A percentile compares a stretch with the other conserved stretches of the same genome.
Evolutionary conservation across 768 basidiomycete species (phyloP).

Genomic region (Kockovaella imperatae): DNA sequence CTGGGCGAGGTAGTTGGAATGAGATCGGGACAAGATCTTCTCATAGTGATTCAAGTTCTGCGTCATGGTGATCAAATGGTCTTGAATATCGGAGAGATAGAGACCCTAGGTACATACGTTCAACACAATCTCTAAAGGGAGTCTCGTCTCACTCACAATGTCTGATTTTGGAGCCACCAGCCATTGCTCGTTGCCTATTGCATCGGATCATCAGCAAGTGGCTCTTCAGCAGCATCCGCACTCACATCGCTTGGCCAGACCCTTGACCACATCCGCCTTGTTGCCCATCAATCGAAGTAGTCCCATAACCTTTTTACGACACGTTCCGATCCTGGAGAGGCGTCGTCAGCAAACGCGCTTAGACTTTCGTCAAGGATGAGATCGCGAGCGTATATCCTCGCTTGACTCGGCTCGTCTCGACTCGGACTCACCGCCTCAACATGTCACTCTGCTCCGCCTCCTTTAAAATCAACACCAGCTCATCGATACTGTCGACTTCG

Average conservation of each 20-base stretch:
- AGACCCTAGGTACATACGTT: constrained; percentile 56
- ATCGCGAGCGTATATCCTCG: background rate
- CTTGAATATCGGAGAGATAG: constrained; percentile 93
- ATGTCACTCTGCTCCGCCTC: constrained; percentile 96
- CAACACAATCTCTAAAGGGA: background rate
- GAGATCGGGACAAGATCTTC: constrained; percentile 95
- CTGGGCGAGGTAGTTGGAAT: constrained; percentile 98
- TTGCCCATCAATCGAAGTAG: constrained; percentile 93
- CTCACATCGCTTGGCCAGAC: constrained; percentile 82
- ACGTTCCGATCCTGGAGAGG: constrained; percentile 77
- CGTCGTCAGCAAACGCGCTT: constrained; percentile 7
- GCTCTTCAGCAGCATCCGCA: background rate
- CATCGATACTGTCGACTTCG: constrained; percentile 97
- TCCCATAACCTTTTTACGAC: constrained; percentile 99
- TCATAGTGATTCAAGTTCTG: constrained; percentile 99
- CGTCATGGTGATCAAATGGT: constrained; percentile 99
- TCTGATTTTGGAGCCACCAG: constrained; percentile 94
- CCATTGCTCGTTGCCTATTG: constrained; percentile 73
- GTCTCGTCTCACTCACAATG: constrained; percentile 55
- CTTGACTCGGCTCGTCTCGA: background rate
- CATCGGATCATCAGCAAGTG: background rate
- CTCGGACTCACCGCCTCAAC: constrained; percentile 58
- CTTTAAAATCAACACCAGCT: constrained; percentile 91
- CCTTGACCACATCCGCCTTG: constrained; percentile 99
- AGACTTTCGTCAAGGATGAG: background rate